Evolutionary conservation across 2,329 filamentous ascomycete genomes (phyloP), one percentile per base, ranked within the genome.

Genomic region (Lachnellula occidentalis): DNA sequence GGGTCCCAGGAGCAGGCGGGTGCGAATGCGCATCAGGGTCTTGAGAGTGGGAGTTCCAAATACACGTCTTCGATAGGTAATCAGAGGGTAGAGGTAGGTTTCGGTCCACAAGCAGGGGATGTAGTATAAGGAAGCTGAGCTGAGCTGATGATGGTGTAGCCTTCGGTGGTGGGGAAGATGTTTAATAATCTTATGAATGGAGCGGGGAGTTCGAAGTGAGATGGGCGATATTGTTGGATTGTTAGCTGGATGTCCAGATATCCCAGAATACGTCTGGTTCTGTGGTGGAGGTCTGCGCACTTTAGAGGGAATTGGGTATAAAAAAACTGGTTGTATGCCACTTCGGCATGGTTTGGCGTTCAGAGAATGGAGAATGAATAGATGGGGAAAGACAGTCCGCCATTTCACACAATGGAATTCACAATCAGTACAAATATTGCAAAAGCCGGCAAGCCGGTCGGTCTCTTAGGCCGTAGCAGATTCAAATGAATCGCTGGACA

Each of bases 381-480:
- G 17, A 43, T 43, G 11, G 21, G n/a, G 21, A 12, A 43, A 43
- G 36, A 17, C 14, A 8, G 17, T 9, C 41, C n/a, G 6, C 12
- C 5, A 17, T 37, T 37, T 37, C 14, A 37, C 12, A n/a, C 14
- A 37, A 17, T 27, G 7, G 11, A 31, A 31, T 31, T 31, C 27
- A 31, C 27, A 31, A 31, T 31, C 27, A 31, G 27, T 31, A 11
- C 27, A 31, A 31, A 2, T 31, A 31, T 31, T 31, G 27, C 27
- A 31, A 50, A 82, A 84, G 82, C 82, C 82, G 83, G 83, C 82
- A 80, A 69, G 82, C 83, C 83, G 82, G 82, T 86, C 83, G 83
- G 83, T 81, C 83, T 86, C 82, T 85, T 72, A 83, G 82, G 83
- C 83, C 83, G 83, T 73, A 76, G 80, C 82, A 81, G 74, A 77